Evolutionary conservation across 345 rosid genomes (phyloP).

Genomic region (Lepidium sativum): DNA sequence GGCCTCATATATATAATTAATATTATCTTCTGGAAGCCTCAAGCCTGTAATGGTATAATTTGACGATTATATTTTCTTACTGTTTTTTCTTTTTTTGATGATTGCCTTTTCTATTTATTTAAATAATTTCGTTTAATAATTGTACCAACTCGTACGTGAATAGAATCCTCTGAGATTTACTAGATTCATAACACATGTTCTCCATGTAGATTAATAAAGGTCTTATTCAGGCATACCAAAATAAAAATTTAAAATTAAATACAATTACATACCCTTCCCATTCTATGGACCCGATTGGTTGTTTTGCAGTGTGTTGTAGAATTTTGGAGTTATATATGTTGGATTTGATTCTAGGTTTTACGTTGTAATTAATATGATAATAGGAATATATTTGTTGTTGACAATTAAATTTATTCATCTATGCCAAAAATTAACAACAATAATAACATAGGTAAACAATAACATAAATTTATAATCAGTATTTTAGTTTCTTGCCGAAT

Average conservation of each 20-base stretch:
- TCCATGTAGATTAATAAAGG: neutral
- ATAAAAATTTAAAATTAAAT: too few species aligned
- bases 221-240: too few species aligned
- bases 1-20: neutral
- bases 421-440: neutral
- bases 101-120: too few species aligned
- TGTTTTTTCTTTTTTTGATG: too few species aligned
- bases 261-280: neutral
- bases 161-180: neutral
- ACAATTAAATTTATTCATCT: neutral
- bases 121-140: neutral
- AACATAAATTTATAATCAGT: too few species aligned
- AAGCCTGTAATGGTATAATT: neutral
- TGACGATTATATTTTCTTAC: neutral
- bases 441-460: too few species aligned
- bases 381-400: neutral
- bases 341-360: neutral
- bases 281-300: neutral
- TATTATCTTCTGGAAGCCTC: slow-evolving; percentile 2
- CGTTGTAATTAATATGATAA: neutral
- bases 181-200: slow-evolving; percentile 12
- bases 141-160: slow-evolving; percentile 15
- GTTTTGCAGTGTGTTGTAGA: too few species aligned
- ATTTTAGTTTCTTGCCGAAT: too few species aligned
- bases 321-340: too few species aligned